Conservation (phyloP, 495 filamentous ascomycete species). For the Talaromyces stipitatus region DNA sequence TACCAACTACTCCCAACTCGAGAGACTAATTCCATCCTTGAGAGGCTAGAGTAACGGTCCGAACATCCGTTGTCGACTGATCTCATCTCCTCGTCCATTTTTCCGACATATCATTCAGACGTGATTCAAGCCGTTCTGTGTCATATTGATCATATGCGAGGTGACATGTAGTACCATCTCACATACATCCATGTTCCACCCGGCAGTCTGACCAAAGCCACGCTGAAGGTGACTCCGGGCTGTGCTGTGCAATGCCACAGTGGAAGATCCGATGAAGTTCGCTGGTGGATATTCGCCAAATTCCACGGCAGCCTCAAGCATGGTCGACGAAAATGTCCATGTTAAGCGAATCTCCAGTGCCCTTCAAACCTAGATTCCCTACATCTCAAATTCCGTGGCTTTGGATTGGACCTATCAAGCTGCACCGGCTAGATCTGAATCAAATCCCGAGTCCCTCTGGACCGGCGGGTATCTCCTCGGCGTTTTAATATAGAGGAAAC, state of each 20-base stretch:
- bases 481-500: not conserved
- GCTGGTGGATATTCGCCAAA: no score
- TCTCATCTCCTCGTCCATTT: not conserved
- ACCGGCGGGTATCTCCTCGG: not conserved
- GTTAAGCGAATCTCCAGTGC: not conserved
- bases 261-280: no score
- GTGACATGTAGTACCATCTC: no score
- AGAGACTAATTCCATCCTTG: no score
- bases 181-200: not conserved
- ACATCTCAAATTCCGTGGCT: not conserved
- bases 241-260: no score
- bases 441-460: not conserved
- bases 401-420: not conserved
- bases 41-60: no score
- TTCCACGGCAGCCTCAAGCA: not conserved
- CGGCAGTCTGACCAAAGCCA: not conserved
- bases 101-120: not conserved
- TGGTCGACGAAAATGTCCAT: not conserved
- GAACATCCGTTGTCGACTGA: not conserved
- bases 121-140: no score
- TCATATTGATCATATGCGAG: no score
- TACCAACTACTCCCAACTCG: no score
- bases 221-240: not conserved
- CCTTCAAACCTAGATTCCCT: not conserved
- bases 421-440: not conserved